Conservation (phyloP, 169 alveolate genomes). For the Babesia bigemina region DNA sequence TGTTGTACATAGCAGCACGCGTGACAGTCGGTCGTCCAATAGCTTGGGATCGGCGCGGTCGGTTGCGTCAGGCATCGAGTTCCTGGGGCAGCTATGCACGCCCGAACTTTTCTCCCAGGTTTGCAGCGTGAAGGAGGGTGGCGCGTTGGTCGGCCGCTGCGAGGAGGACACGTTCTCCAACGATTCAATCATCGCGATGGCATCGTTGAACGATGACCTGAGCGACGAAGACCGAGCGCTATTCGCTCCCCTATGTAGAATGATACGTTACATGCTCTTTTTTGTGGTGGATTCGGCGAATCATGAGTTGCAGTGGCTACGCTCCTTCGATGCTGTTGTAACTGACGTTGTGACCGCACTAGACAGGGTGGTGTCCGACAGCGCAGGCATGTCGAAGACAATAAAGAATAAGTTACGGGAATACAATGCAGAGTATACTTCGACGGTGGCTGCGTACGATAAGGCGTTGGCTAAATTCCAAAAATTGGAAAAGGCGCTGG, state of each 20-base stretch:
- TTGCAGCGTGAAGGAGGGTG: not conserved
- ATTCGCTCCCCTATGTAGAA: not conserved
- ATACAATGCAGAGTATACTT: constrained; percentile 3
- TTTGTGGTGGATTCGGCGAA: constrained; percentile 10
- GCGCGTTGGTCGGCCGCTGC: not conserved
- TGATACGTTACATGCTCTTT: constrained; percentile 14
- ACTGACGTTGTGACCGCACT: constrained; percentile 1
- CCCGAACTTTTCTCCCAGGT: constrained; percentile 6
- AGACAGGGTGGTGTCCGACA: constrained; percentile 10
- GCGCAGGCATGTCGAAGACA: constrained; percentile 1
- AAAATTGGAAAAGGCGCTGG: constrained; percentile 29
- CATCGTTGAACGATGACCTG: constrained; percentile 10
- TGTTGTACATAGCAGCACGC: too few species aligned
- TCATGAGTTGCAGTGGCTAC: constrained; percentile 13
- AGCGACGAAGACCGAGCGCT: constrained; percentile 16
- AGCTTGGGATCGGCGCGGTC: not conserved
- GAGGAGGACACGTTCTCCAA: not conserved
- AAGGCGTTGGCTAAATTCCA: constrained; percentile 10
- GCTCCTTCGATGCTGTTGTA: constrained; percentile 4
- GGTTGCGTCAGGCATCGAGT: not conserved
- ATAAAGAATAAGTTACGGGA: not conserved
- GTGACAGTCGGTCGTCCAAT: too few species aligned
- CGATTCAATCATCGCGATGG: not conserved
- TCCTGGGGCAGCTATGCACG: constrained; percentile 16
- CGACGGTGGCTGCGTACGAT: constrained; percentile 12